Evolutionary conservation across 1,284 basidiomycete genomes (phyloP).

Genomic region (Kalmanozyma brasiliensis): DNA sequence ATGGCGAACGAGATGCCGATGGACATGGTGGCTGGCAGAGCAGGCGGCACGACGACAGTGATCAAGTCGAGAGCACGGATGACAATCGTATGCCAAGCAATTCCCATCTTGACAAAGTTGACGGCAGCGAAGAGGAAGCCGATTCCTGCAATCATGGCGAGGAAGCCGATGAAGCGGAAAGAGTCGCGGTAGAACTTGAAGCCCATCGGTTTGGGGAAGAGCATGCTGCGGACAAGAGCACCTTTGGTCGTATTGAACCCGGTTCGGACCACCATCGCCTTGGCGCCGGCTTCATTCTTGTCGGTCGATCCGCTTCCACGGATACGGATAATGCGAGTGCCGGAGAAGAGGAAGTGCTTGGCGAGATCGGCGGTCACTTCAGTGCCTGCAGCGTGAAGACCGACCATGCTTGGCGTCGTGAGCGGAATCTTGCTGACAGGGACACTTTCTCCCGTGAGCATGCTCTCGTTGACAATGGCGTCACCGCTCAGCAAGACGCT

Average conservation of each 20-base stretch:
- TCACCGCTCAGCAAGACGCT: conserved; percentile 92
- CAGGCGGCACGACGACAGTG: conserved; percentile 97
- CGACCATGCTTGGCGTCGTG: conserved; percentile 47
- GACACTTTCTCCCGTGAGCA: conserved; percentile 96
- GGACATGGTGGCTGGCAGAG: conserved; percentile 94
- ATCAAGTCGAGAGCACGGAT: conserved; percentile 95
- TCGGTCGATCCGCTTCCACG: conserved; percentile 71
- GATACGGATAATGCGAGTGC: conserved; percentile 92
- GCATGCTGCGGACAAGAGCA: conserved; percentile 93
- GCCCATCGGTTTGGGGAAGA: conserved; percentile 97
- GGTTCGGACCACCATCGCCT: conserved; percentile 90
- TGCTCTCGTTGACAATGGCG: conserved; percentile 97
- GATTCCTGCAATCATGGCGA: conserved; percentile 85
- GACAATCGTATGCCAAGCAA: conserved; percentile 86
- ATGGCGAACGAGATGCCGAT: conserved; percentile 98
- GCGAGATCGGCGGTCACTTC: conserved; percentile 77
- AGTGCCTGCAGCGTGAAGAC: conserved; percentile 49
- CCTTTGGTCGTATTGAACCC: conserved; percentile 99
- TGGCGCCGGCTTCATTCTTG: conserved; percentile 71
- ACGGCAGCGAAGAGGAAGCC: conserved; percentile 78
- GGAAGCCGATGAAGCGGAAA: conserved; percentile 92
- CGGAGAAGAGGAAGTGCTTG: conserved; percentile 89
- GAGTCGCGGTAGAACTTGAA: conserved; percentile 95
- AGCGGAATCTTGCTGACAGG: conserved; percentile 87
- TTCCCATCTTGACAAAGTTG: conserved; percentile 88